phyloP scores from a whole-genome alignment of 139 green algal species.

The Chlorella sp. region DNA sequence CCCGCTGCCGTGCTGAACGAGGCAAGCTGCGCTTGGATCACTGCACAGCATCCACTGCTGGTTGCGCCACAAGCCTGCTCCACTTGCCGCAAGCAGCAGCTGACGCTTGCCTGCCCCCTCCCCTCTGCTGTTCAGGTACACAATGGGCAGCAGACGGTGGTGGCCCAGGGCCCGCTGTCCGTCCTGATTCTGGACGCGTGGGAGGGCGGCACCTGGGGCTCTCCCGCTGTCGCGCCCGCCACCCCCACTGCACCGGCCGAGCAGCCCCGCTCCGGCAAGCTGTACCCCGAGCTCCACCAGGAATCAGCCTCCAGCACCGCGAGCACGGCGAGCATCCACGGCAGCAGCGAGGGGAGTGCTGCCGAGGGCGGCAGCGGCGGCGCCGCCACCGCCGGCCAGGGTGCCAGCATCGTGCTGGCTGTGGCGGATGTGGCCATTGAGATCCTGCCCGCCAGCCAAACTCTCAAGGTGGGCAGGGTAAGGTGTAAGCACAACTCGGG shows the following conservation, averaged over 20 bases:
- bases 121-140: neutral
- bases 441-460: slow-evolving; percentile 23
- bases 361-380: neutral
- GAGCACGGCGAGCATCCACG: neutral
- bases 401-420: neutral
- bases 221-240: neutral
- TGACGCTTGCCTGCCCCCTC: neutral
- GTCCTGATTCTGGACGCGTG: neutral
- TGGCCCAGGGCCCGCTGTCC: neutral
- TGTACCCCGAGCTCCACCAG: neutral
- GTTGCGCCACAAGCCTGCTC: too few relatives aligned
- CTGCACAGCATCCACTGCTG: neutral
- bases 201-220: neutral
- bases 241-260: neutral
- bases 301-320: neutral
- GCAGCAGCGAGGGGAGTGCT: neutral
- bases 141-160: neutral
- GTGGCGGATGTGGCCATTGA: slow-evolving; percentile 12
- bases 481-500: neutral
- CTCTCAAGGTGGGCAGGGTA: slow-evolving; percentile 23
- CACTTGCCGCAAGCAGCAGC: neutral
- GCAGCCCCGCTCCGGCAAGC: neutral
- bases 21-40: neutral
- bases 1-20: neutral
- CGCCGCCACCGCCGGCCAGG: too few relatives aligned